Evolutionary conservation across 352 stramenopile genomes (phyloP), one percentile per base, ranked within the genome.

Genomic region (Heterotrichella gracilis): DNA sequence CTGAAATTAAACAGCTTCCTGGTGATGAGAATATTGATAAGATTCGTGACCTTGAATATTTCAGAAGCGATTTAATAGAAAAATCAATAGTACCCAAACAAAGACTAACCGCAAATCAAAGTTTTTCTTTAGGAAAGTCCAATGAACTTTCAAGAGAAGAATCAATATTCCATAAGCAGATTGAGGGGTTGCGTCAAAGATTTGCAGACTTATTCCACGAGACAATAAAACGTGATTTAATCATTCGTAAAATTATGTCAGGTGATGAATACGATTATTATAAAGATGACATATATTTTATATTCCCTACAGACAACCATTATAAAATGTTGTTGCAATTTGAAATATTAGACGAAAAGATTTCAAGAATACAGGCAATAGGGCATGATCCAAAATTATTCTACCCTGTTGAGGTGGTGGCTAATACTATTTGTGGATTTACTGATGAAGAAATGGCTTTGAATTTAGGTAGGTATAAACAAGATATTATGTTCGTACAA

Each of bases 21-120:
- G 41, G 41, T 24, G 41, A 22, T 66, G 41, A 66, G 23, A 66
- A 66, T 22, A n/a, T 66, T 22, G 41, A 22, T 22, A n/a, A 66
- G 41, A 66, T 66, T n/a, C n/a, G 23, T 66, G 41, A 66, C 41
- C n/a, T 66, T 22, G 23, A 66, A 22, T 66, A 66, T 66, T 66
- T 66, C 41, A n/a, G 23, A 22, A 22, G 23, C 21, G 23, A 66
- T n/a, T 22, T 66, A 22, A 24, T 24, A 24, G n/a, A 22, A 24
- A 22, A n/a, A 66, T 22, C 23, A n/a, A 66, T 24, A 24, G 41
- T 66, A 24, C 41, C 41, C 23, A 66, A 24, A n/a, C 21, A 22
- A 24, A n/a, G 41, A 24, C 23, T 66, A 66, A 66, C 23, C 23
- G 21, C 41, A 66, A 22, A 66, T n/a, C 21, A n/a, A n/a, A 22